Conservation (phyloP, 345 rosid genomes). For the Toxicodendron radicans region DNA sequence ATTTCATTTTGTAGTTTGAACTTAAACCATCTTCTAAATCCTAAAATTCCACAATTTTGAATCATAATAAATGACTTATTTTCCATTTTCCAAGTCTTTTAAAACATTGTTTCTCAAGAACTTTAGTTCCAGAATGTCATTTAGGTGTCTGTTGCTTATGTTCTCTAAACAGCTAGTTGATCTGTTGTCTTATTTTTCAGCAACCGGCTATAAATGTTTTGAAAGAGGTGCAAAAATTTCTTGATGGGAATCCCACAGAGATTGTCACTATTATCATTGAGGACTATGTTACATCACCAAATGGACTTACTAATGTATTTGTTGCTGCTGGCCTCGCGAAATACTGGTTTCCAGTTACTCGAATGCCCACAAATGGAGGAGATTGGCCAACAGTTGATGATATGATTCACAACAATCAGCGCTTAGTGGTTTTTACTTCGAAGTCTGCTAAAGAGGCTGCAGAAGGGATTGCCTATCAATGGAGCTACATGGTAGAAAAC, state of each 20-base stretch:
- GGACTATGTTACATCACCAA: slow-evolving; percentile 78
- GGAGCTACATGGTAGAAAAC: slow-evolving; percentile 83
- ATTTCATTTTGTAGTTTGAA: background rate
- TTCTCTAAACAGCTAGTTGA: background rate
- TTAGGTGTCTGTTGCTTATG: too few species aligned
- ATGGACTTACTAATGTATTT: slow-evolving; percentile 67
- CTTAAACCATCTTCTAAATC: background rate
- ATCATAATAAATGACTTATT: too few species aligned
- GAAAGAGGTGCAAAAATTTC: slow-evolving; percentile 59
- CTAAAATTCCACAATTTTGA: background rate
- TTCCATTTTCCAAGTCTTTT: too few species aligned
- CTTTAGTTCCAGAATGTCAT: too few species aligned
- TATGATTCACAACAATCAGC: slow-evolving; percentile 66
- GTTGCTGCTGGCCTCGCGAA: slow-evolving; percentile 68
- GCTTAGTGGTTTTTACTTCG: slow-evolving; percentile 82
- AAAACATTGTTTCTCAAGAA: too few species aligned
- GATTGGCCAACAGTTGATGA: slow-evolving; percentile 79
- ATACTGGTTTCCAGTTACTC: slow-evolving; percentile 73
- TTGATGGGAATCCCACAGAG: slow-evolving; percentile 61
- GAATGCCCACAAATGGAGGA: slow-evolving; percentile 79
- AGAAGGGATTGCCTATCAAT: slow-evolving; percentile 75
- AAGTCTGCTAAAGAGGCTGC: slow-evolving; percentile 64
- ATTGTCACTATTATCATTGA: slow-evolving; percentile 76
- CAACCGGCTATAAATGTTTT: slow-evolving; percentile 72
- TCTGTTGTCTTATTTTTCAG: slow-evolving; percentile 26